Percentiles rank a stretch among this genome's conserved stretches.
These are phyloP conservation scores for Juglanconis juglandina DNA, from an alignment of 2,329 filamentous ascomycete genomes.

Conservation along the genomic window DNA sequence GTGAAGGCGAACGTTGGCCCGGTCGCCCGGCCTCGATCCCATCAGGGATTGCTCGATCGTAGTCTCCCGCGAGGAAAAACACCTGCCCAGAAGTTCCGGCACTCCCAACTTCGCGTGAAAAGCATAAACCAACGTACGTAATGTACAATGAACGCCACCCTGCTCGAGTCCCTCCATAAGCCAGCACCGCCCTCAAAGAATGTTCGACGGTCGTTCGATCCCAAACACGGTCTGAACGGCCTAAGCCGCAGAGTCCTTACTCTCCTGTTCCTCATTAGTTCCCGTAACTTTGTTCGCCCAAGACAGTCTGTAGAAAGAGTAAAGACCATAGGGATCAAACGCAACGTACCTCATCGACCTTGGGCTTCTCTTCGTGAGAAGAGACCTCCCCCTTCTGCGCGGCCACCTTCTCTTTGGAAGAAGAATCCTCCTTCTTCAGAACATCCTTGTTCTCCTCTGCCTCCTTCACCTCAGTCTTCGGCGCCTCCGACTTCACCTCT, in stretches of 20 bases:
- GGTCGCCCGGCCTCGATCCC: slow-evolving; percentile 4
- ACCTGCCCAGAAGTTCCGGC: slow-evolving; percentile 3
- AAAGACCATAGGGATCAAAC: not conserved
- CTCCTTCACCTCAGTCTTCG: slow-evolving; percentile 28
- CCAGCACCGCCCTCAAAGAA: not conserved
- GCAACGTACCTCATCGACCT: slow-evolving; percentile 33
- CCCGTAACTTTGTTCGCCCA: too few relatives aligned
- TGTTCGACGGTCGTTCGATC: not conserved
- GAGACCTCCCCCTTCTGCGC: slow-evolving; percentile 15
- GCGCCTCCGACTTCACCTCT: slow-evolving; percentile 29
- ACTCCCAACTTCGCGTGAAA: not conserved
- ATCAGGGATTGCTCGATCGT: not conserved
- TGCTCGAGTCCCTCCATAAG: not conserved
- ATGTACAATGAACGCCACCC: slow-evolving; percentile 15
- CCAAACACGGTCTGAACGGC: not conserved
- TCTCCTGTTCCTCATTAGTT: slow-evolving; percentile 20
- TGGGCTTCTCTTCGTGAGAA: not conserved
- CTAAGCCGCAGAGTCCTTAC: slow-evolving; percentile 36
- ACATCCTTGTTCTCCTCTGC: slow-evolving; percentile 28
- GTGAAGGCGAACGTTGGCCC: not conserved
- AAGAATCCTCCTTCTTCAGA: slow-evolving; percentile 24
- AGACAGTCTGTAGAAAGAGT: not conserved
- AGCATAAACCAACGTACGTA: slow-evolving; percentile 9
- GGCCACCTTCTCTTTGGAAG: slow-evolving; percentile 28
- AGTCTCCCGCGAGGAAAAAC: slow-evolving; percentile 4